Conservation (phyloP, 352 stramenopile genomes). For the Phytophthora multivora region DNA sequence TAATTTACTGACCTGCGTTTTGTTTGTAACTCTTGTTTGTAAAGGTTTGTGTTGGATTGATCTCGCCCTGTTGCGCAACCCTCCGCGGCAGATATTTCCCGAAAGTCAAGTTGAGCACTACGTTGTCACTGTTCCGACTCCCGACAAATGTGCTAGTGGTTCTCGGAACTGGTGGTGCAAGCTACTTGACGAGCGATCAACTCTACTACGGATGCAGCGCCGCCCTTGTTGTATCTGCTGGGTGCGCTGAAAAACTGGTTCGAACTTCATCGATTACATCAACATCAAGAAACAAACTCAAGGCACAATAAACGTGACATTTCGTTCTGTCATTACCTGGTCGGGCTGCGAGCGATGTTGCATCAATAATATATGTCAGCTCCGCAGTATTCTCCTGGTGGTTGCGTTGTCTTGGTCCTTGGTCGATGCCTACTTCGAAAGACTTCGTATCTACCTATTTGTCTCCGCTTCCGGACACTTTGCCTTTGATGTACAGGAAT, state of each 20-base stretch:
- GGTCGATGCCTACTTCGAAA: background rate
- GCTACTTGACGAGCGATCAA: conserved; percentile 31
- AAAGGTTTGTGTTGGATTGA: conserved; percentile 58
- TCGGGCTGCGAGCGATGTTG: conserved; percentile 10
- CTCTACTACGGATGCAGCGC: conserved; percentile 50
- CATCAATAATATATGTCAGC: conserved; percentile 34
- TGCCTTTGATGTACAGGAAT: conserved; percentile 61
- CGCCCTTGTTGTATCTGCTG: conserved; percentile 41
- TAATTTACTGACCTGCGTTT: background rate
- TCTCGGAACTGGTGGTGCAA: conserved; percentile 49
- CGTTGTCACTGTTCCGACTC: conserved; percentile 56
- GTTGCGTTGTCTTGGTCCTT: conserved; percentile 13
- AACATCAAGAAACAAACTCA: conserved; percentile 26
- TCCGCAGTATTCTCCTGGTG: conserved; percentile 1
- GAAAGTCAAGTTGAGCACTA: conserved; percentile 44
- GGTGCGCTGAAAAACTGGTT: conserved; percentile 37
- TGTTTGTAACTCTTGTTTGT: background rate
- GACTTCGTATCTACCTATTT: conserved; percentile 32
- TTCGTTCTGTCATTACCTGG: conserved; percentile 24
- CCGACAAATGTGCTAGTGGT: conserved; percentile 74
- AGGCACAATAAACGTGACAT: conserved; percentile 32
- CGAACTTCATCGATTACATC: conserved; percentile 8
- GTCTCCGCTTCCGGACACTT: conserved; percentile 37
- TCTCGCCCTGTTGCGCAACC: conserved; percentile 61
- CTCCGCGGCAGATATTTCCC: conserved; percentile 57